Conservation (phyloP, 331 rosid genomes). For the Spiraea crenata region DNA sequence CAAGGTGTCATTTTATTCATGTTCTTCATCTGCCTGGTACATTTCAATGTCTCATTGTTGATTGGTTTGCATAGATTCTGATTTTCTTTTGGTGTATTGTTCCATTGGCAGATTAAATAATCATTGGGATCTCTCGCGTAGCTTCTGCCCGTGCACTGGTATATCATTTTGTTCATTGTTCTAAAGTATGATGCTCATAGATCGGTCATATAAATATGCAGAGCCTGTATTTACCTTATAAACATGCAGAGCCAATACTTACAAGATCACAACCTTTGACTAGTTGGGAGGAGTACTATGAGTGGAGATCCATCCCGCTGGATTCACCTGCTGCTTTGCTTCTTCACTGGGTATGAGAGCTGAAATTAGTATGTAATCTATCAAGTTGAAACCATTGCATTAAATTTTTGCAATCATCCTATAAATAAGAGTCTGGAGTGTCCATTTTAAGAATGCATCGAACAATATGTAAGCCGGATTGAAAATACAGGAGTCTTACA, state of each 20-base stretch:
- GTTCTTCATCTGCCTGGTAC: not conserved
- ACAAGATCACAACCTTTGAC: conserved; percentile 41
- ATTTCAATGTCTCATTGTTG: conserved; percentile 3
- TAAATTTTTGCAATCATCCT: not conserved
- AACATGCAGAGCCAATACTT: conserved; percentile 57
- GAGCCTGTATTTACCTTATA: conserved; percentile 40
- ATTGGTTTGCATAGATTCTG: conserved; percentile 11
- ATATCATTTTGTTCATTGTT: conserved; percentile 30
- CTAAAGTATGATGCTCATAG: conserved; percentile 12
- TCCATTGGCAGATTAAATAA: conserved; percentile 43
- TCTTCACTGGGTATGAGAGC: conserved; percentile 76
- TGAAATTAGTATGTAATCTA: not conserved
- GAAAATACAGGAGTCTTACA: not conserved
- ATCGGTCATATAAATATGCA: conserved; percentile 35
- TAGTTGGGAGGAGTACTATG: conserved; percentile 76
- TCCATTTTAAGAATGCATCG: not conserved
- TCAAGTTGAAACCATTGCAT: not conserved
- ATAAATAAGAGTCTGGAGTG: not conserved
- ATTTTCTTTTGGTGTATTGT: conserved; percentile 21
- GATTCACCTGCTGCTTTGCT: conserved; percentile 78
- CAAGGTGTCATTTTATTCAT: conserved; percentile 39
- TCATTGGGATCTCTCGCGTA: conserved; percentile 64
- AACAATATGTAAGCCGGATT: not conserved
- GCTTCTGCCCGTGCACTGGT: conserved; percentile 75
- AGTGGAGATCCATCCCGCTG: conserved; percentile 77